Evolutionary conservation across 139 green algal genomes (phyloP).

Genomic region (Tetradesmus obliquus): DNA sequence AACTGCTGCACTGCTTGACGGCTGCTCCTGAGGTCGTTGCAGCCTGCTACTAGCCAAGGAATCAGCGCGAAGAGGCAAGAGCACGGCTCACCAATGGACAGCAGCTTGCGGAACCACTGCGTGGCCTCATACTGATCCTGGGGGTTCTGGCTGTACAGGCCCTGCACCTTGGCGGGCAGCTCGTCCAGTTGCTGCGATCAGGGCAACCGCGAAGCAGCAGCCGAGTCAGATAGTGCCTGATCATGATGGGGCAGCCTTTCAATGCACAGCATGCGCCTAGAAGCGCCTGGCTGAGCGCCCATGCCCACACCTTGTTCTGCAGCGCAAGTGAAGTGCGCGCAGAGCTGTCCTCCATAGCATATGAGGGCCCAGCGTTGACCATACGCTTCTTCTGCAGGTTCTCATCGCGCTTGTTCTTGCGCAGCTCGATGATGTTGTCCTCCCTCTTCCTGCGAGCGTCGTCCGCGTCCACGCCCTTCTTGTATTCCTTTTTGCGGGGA

Average conservation of each 20-base stretch:
- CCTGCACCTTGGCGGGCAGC: constrained; percentile 94
- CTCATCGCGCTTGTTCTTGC: constrained; percentile 98
- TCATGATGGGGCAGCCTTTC: background rate
- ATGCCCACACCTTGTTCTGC: constrained; percentile 38
- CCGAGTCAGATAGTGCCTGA: background rate
- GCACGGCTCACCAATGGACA: constrained; percentile 89
- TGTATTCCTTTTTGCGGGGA: constrained; percentile 71
- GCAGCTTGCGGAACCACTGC: constrained; percentile 97
- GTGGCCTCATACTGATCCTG: constrained; percentile 96
- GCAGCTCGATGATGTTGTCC: constrained; percentile 96
- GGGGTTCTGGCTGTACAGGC: constrained; percentile 85
- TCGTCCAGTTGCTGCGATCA: constrained; percentile 86
- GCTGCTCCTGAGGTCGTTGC: background rate
- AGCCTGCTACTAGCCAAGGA: background rate
- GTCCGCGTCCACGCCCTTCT: constrained; percentile 94
- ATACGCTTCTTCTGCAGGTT: constrained; percentile 98
- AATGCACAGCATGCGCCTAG: background rate
- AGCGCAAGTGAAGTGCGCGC: constrained; percentile 28
- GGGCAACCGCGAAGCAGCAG: background rate
- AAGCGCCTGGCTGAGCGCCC: background rate
- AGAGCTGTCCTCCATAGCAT: constrained; percentile 64
- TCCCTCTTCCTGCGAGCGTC: constrained; percentile 95
- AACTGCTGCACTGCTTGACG: background rate
- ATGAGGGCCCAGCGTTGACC: constrained; percentile 64
- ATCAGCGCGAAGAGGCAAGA: background rate